Conservation (phyloP, 2,329 filamentous ascomycete species). For the Cercospora zeae-maydis region DNA sequence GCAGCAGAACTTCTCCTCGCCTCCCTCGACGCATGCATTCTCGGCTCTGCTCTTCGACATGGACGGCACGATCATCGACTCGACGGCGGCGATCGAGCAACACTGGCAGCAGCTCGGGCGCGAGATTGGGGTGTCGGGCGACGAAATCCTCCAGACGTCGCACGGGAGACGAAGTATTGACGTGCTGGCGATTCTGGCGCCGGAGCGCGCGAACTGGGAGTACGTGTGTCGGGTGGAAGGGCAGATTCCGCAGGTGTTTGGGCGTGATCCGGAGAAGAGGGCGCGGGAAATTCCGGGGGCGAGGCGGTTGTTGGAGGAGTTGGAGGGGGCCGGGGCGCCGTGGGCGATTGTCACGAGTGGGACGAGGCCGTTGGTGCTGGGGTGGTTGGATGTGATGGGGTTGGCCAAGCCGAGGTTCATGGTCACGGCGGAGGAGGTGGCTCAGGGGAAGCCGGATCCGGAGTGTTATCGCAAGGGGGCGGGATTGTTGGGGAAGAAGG, state of each 20-base stretch:
- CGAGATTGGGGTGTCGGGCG: constrained; percentile 80
- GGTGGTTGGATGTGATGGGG: constrained; percentile 50
- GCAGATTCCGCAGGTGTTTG: constrained; percentile 71
- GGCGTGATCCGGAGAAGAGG: constrained; percentile 67
- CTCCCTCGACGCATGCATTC: constrained; percentile 40
- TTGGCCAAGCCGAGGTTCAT: constrained; percentile 46
- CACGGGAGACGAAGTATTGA: constrained; percentile 91
- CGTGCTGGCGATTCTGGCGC: constrained; percentile 71
- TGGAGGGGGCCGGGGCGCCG: constrained; percentile 49
- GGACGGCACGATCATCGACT: constrained; percentile 82
- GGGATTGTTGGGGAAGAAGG: constrained; percentile 40
- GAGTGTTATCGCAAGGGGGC: constrained; percentile 47
- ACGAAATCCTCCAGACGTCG: constrained; percentile 76
- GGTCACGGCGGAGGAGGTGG: constrained; percentile 51
- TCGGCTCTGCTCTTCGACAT: constrained; percentile 63
- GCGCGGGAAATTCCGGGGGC: constrained; percentile 74
- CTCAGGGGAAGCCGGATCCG: constrained; percentile 50
- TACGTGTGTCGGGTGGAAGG: constrained; percentile 79
- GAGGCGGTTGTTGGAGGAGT: constrained; percentile 41
- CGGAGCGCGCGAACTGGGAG: constrained; percentile 86
- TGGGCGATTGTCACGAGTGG: constrained; percentile 75
- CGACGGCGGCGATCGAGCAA: constrained; percentile 70
- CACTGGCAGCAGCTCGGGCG: constrained; percentile 74
- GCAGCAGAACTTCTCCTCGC: constrained; percentile 40
- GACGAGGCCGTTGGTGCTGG: constrained; percentile 47